These are phyloP conservation scores for Capronia americana DNA, from an alignment of 2,329 filamentous ascomycete species.

Conservation along the genomic window DNA sequence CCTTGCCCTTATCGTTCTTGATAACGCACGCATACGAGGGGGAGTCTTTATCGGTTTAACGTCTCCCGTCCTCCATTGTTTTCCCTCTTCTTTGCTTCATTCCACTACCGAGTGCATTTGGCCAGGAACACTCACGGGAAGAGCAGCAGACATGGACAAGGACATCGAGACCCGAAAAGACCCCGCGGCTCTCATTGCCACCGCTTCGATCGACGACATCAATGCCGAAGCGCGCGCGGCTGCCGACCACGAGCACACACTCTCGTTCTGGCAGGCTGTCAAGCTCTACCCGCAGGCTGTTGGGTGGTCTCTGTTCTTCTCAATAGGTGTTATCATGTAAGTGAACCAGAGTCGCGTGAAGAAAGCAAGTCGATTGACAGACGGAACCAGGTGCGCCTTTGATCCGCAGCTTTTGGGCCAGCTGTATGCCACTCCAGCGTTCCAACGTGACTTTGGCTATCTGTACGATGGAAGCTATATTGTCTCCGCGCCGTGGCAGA, in stretches of 20 bases:
- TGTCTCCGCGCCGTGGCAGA: conserved; percentile 67
- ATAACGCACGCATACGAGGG: conserved; percentile 11
- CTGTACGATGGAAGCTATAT: conserved; percentile 47
- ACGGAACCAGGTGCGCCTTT: conserved; percentile 49
- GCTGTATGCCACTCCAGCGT: conserved; percentile 66
- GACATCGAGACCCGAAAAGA: conserved; percentile 36
- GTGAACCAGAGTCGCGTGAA: conserved; percentile 65
- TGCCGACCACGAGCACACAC: conserved; percentile 45
- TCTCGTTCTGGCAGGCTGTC: conserved; percentile 48
- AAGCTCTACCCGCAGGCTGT: conserved; percentile 55
- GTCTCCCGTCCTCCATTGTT: not conserved
- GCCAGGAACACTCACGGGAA: conserved; percentile 37
- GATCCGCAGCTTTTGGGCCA: conserved; percentile 70
- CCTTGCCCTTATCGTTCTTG: conserved; percentile 26
- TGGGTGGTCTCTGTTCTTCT: conserved; percentile 46
- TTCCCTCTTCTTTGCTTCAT: conserved; percentile 2
- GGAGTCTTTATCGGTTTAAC: conserved; percentile 6
- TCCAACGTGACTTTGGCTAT: conserved; percentile 64
- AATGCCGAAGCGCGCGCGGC: conserved; percentile 44
- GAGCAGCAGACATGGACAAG: conserved; percentile 43
- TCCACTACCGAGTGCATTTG: not conserved
- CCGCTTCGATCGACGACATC: conserved; percentile 38
- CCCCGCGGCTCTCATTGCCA: conserved; percentile 34
- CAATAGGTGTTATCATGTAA: conserved; percentile 45
- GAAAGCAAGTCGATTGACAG: conserved; percentile 59